phyloP scores from a whole-genome alignment of 1,284 basidiomycete species.

The Fistulinella cinereoalba region DNA sequence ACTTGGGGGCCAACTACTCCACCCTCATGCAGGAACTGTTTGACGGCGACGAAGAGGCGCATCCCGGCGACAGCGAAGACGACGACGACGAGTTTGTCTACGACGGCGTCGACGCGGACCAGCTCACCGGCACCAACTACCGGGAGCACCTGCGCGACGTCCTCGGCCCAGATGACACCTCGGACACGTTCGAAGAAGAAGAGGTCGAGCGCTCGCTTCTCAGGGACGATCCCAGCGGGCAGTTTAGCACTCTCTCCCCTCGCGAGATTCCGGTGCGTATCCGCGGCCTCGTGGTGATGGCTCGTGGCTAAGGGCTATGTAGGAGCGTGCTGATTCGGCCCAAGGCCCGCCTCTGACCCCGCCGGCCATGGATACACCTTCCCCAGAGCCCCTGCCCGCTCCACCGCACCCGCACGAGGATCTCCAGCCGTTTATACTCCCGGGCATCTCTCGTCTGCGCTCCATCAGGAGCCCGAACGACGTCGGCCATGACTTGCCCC shows the following conservation, averaged over 20 bases:
- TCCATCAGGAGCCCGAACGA: constrained; percentile 60
- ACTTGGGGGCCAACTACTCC: constrained; percentile 57
- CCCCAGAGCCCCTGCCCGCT: constrained; percentile 36
- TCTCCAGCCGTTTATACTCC: constrained; percentile 62
- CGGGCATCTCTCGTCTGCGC: constrained; percentile 79
- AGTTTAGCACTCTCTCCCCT: constrained; percentile 34
- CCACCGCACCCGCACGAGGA: constrained; percentile 33
- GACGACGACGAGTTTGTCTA: constrained; percentile 71
- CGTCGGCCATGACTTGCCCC: constrained; percentile 43
- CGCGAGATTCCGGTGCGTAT: constrained; percentile 42
- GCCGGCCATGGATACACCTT: constrained; percentile 34
- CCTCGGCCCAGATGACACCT: constrained; percentile 61
- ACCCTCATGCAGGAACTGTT: constrained; percentile 73
- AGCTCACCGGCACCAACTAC: constrained; percentile 47
- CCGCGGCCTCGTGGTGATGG: constrained; percentile 11
- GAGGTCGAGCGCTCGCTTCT: constrained; percentile 48
- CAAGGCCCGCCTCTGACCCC: constrained; percentile 42
- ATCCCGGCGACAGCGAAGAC: constrained; percentile 40
- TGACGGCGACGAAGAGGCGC: constrained; percentile 43
- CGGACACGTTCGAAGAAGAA: constrained; percentile 47
- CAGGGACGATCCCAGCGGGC: constrained; percentile 33
- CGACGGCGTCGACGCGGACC: constrained; percentile 60
- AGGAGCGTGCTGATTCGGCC: constrained; percentile 37
- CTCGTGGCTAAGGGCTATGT: constrained; percentile 16
- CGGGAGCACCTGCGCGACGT: constrained; percentile 69